Percentiles rank a stretch among this genome's conserved stretches.
These are phyloP conservation scores for Talaromyces sp. DNA, from an alignment of 2,329 filamentous ascomycete species.

Conservation along the genomic window DNA sequence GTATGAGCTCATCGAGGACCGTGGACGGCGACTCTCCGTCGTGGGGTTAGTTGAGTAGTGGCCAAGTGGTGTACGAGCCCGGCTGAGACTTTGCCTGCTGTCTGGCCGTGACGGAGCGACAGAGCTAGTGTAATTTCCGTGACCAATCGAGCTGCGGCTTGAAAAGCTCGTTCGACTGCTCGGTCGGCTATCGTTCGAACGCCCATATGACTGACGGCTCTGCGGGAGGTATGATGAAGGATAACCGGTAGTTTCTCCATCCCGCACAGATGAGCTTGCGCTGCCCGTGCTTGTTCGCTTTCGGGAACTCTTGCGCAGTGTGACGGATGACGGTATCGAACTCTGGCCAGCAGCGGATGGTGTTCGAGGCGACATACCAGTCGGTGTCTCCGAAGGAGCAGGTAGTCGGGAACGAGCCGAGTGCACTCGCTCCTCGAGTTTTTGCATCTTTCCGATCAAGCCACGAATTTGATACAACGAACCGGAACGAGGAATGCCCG, in stretches of 20 bases:
- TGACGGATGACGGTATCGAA: constrained; percentile 54
- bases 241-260: constrained; percentile 30
- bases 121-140: constrained; percentile 36
- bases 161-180: constrained; percentile 67
- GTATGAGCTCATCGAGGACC: constrained; percentile 65
- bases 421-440: constrained; percentile 88
- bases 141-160: constrained; percentile 41
- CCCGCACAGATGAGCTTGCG: constrained; percentile 36
- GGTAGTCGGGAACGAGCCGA: constrained; percentile 88
- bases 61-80: constrained; percentile 61
- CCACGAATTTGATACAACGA: constrained; percentile 91
- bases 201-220: constrained; percentile 49
- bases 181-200: constrained; percentile 57
- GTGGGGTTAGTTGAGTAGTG: constrained; percentile 50
- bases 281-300: constrained; percentile 44
- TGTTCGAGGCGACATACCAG: constrained; percentile 67
- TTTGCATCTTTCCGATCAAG: constrained; percentile 95
- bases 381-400: constrained; percentile 69
- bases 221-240: constrained; percentile 33
- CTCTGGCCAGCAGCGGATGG: constrained; percentile 48
- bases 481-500: constrained; percentile 55
- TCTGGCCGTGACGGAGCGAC: constrained; percentile 54
- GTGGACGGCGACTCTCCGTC: constrained; percentile 56
- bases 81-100: constrained; percentile 60
- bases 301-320: constrained; percentile 47